Conservation (phyloP, 2,329 filamentous ascomycete genomes). For the Furcasterigmium furcatum region DNA sequence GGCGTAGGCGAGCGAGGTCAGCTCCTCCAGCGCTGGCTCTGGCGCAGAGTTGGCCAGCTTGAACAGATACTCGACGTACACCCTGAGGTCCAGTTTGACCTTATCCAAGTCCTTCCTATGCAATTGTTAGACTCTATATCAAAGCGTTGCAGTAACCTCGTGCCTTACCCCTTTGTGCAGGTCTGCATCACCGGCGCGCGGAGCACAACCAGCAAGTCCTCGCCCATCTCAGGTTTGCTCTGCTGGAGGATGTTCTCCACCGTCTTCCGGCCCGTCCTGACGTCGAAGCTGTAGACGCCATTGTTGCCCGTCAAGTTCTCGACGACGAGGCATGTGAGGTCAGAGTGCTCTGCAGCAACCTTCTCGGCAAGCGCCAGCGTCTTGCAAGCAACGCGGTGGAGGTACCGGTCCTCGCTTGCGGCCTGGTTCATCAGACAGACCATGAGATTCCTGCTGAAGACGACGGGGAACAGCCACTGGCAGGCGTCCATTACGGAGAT, state of each 20-base stretch:
- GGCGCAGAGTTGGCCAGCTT: conserved; percentile 41
- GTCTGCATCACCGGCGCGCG: conserved; percentile 20
- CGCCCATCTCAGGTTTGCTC: conserved; percentile 53
- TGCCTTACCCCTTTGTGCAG: conserved; percentile 22
- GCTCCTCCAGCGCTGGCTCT: conserved; percentile 41
- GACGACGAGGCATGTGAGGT: conserved; percentile 58
- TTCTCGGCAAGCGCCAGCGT: conserved; percentile 69
- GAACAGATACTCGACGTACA: conserved; percentile 52
- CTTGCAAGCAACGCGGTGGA: conserved; percentile 76
- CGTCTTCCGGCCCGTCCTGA: conserved; percentile 80
- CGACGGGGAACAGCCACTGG: conserved; percentile 40
- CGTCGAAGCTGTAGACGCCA: conserved; percentile 78
- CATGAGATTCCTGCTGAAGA: conserved; percentile 84
- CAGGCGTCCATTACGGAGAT: neutral
- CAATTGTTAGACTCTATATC: conserved; percentile 25
- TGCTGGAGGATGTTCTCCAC: conserved; percentile 70
- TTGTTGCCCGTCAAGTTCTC: conserved; percentile 65
- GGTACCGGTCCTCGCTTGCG: conserved; percentile 70
- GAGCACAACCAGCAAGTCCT: conserved; percentile 42
- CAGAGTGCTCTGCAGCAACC: conserved; percentile 58
- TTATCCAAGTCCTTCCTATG: conserved; percentile 32
- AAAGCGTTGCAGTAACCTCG: neutral
- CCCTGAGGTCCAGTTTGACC: conserved; percentile 33
- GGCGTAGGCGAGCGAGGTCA: conserved; percentile 55
- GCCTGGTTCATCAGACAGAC: conserved; percentile 81